Conservation (phyloP, 331 rosid genomes). For the Acacia pycnantha region DNA sequence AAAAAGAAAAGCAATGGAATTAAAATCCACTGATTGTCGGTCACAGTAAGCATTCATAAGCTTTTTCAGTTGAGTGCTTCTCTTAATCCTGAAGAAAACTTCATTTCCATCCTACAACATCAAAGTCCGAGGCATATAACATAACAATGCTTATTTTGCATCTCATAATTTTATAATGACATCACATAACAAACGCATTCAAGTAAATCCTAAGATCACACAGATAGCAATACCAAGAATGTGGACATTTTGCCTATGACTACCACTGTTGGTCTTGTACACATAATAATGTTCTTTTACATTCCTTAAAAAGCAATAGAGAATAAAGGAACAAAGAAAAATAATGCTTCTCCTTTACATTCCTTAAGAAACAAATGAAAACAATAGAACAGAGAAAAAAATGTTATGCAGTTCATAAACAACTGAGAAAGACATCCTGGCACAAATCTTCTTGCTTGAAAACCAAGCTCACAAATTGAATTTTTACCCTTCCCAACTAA, state of each 20-base stretch:
- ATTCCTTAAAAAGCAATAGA: background rate
- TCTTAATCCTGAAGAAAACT: constrained; percentile 78
- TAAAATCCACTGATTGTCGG: constrained; percentile 63
- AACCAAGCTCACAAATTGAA: background rate
- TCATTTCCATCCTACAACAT: constrained; percentile 71
- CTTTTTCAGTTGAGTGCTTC: constrained; percentile 71
- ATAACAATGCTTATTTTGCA: background rate
- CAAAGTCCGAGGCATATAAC: background rate
- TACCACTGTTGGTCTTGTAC: background rate
- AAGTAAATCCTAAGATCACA: background rate
- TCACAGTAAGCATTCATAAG: constrained; percentile 86
- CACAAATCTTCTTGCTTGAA: background rate
- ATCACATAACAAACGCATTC: background rate
- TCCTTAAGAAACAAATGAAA: background rate
- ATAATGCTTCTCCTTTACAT: background rate
- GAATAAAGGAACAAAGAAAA: background rate
- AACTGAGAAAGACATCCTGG: no score
- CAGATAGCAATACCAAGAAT: background rate
- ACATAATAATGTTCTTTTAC: background rate
- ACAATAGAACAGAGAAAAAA: no score
- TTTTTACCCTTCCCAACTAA: background rate
- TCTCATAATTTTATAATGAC: background rate
- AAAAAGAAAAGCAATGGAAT: constrained; percentile 72
- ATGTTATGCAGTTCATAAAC: no score
- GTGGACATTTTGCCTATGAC: background rate